Evolutionary conservation across 257 asterid species (phyloP).

Genomic region (Solanum etuberosum): DNA sequence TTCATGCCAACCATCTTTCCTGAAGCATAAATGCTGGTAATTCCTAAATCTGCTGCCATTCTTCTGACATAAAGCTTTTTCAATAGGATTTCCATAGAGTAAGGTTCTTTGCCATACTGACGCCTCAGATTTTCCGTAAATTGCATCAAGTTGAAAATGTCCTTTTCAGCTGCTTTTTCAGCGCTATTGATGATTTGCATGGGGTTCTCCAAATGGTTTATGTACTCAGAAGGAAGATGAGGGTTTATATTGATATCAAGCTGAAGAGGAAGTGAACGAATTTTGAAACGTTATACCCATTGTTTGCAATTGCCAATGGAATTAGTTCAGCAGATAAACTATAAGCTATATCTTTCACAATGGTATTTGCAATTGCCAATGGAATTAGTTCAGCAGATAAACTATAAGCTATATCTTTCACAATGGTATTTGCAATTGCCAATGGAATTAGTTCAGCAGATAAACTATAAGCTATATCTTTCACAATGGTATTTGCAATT

Average conservation of each 20-base stretch:
- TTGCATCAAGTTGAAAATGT: slow-evolving; percentile 77
- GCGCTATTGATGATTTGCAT: slow-evolving; percentile 65
- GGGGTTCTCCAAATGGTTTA: slow-evolving; percentile 89
- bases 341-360: too few relatives aligned
- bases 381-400: too few relatives aligned
- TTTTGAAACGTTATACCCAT: background rate
- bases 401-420: too few relatives aligned
- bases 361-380: too few relatives aligned
- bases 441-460: too few relatives aligned
- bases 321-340: too few relatives aligned
- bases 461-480: too few relatives aligned
- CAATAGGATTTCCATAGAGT: slow-evolving; percentile 85
- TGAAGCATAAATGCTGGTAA: slow-evolving; percentile 48
- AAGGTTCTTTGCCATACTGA: slow-evolving; percentile 91
- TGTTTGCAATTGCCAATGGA: too few relatives aligned
- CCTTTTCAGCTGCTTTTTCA: slow-evolving; percentile 75
- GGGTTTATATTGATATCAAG: slow-evolving; percentile 72
- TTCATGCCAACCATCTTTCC: slow-evolving; percentile 82
- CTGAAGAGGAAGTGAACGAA: slow-evolving; percentile 23
- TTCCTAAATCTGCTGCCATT: slow-evolving; percentile 96
- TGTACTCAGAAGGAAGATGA: slow-evolving; percentile 89
- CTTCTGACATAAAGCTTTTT: slow-evolving; percentile 90
- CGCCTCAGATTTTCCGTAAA: slow-evolving; percentile 78
- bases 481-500: too few relatives aligned
- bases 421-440: too few relatives aligned